Base-by-base conservation (phyloP, 179 eudicot species). In the Beta macrorhiza region DNA sequence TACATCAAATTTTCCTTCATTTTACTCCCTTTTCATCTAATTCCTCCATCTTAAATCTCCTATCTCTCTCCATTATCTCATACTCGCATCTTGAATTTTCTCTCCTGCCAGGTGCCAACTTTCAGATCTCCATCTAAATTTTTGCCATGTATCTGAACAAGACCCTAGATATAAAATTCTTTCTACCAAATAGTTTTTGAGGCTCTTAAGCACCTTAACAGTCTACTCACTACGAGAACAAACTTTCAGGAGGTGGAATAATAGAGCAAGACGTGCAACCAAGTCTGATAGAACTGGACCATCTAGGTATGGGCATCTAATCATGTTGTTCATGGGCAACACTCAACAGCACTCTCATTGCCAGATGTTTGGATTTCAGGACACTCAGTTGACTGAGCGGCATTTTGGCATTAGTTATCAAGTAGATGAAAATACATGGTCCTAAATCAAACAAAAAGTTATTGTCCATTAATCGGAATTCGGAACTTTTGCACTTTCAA, bases 401-500 rank as follows among this genome's bases (percentile, higher is more conserved):
- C 14, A 29, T 1, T 37, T 42, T 17, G 67, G 78, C 64, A 56
- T 56, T 51, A 57, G n/a, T 56, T 1, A 32, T 56, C 78, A 74
- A 56, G 45, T 15, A 56, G 45, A 44, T 56, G 14, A 29, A 74
- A 74, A 55, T 22, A 17, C 59, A 72, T 22, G 59, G 49, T 53
- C 44, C 13, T 3, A 2, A 70, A 72, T 4, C 59, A 9, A 72
- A 1, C n/a, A 10, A 52, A 9, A 53, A 56, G 37, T 52, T 32
- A 17, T 53, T 13, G 4, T 6, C 37, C 42, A 25, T 13, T 22
- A 51, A 9, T 7, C n/a, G 72, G 25, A 62, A 53, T 10, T 7
- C n/a, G 72, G 25, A 62, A 53, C 16, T 1, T 9, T 71, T n/a
- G 78, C 44, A 52, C 5, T 79, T 79, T 25, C 25, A 77, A 64